phyloP scores from a whole-genome alignment of 768 basidiomycete species.

The Termitomyces sp. region DNA sequence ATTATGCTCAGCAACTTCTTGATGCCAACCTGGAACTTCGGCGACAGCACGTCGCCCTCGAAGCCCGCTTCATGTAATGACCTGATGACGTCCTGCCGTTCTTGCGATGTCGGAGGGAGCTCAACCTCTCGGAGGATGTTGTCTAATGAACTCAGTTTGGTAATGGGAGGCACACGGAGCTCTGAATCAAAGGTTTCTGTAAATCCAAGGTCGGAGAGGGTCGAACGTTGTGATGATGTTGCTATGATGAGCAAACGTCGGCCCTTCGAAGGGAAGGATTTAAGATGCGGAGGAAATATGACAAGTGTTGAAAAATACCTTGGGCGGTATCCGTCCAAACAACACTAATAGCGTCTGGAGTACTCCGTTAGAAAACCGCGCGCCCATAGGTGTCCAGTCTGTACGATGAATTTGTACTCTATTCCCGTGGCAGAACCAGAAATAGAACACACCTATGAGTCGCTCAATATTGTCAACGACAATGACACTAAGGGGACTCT shows the following conservation, averaged over 20 bases:
- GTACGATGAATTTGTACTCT: neutral
- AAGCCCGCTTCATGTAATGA: conserved; percentile 77
- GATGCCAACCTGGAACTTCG: conserved; percentile 75
- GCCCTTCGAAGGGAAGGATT: conserved; percentile 40
- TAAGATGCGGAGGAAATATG: neutral
- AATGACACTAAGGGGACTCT: conserved; percentile 93
- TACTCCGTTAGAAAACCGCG: conserved; percentile 92
- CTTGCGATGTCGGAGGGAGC: conserved; percentile 57
- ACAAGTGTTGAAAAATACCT: conserved; percentile 44
- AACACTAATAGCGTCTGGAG: conserved; percentile 88
- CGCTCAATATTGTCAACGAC: conserved; percentile 95
- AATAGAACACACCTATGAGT: conserved; percentile 61
- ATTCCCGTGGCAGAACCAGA: neutral
- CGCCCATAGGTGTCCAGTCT: conserved; percentile 98
- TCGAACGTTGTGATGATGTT: conserved; percentile 83
- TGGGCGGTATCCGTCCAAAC: conserved; percentile 85
- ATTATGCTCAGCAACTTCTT: conserved; percentile 89
- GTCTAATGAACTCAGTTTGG: conserved; percentile 64
- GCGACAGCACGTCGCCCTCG: conserved; percentile 34
- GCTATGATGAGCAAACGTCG: conserved; percentile 89
- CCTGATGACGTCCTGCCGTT: conserved; percentile 51
- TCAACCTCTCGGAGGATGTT: conserved; percentile 73
- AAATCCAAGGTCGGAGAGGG: conserved; percentile 84
- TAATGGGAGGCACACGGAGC: conserved; percentile 78
- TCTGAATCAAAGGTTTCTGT: conserved; percentile 87